Evolutionary conservation across 2,329 filamentous ascomycete species (phyloP), one percentile per base, ranked within the genome.

Genomic region (Diaporthe sp.): DNA sequence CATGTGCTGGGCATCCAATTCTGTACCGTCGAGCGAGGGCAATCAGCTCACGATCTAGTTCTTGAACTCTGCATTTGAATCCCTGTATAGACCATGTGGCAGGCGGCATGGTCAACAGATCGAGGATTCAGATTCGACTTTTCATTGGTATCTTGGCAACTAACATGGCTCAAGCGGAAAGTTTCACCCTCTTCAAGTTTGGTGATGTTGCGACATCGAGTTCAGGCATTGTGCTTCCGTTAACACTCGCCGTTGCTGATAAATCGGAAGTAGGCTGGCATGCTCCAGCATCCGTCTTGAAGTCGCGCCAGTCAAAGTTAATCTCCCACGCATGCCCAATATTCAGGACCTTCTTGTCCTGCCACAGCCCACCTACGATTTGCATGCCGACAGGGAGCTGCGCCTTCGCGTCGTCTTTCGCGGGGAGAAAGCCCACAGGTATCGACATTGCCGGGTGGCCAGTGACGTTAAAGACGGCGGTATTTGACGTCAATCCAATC

Each of bases 401-500:
- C 0, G 86, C 83, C 0, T 79, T 77, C 89, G 46, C 13, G 31
- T 70, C 49, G 28, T 70, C 65, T 19, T 13, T 28, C 5, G 65
- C 65, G 2, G 49, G 34, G 2, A 70, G 15, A 6, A 70, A 70
- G 4, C 65, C 65, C n/a, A 70, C 65, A 2, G 65, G 65, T 61
- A 91, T 81, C 0, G 87, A 85, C 77, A 91, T 79, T 0, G 88
- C 90, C 0, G 90, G 89, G 77, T 91, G 89, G 0, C 90, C 90
- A 0, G 89, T 91, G 3, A 88, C 84, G 78, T 91, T 89, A 80
- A 91, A 91, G 3, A 87, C 84, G 13, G 87, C 87, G 6, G 90
- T 92, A 77, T 92, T 92, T 13, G 55, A 42, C 5, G 0, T 90
- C 90, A 46, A 91, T 87, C 44, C 87, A n/a, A 62, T 62, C 4